Percentiles rank a stretch among this genome's conserved stretches.
Evolutionary conservation across 257 asterid species (phyloP).

Genomic region (Ilex asprella): DNA sequence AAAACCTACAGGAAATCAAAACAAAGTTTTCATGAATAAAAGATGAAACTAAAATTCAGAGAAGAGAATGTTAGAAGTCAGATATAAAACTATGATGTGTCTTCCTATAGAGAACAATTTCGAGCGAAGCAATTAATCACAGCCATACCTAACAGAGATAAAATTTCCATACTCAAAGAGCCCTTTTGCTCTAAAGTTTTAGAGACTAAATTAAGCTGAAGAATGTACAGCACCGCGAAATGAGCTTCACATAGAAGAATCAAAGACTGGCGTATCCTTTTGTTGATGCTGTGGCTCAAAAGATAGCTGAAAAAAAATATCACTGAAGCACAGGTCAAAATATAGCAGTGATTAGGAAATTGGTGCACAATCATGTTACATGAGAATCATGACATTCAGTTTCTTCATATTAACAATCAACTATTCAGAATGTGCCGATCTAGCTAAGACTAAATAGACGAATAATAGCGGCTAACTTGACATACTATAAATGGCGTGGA

Average conservation of each 20-base stretch:
- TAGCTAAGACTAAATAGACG: constrained; percentile 2
- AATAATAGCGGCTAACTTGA: constrained; percentile 13
- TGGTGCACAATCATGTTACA: constrained; percentile 10
- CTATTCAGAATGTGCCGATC: constrained; percentile 2
- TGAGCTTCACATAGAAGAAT: constrained; percentile 94
- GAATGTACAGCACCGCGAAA: constrained; percentile 77
- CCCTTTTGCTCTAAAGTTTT: constrained; percentile 58
- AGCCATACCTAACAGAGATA: constrained; percentile 78
- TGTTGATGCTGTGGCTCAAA: constrained; percentile 65
- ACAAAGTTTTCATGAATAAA: constrained; percentile 8
- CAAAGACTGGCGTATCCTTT: constrained; percentile 74
- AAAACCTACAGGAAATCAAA: constrained; percentile 57
- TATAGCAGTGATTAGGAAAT: constrained; percentile 26
- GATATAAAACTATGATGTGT: constrained; percentile 8
- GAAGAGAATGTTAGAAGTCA: neutral
- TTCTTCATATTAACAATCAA: neutral
- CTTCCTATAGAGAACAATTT: constrained; percentile 7
- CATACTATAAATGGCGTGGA: constrained; percentile 94
- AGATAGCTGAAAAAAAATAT: constrained; percentile 83
- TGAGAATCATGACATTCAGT: constrained; percentile 4
- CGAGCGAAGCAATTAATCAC: constrained; percentile 13
- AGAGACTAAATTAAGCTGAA: constrained; percentile 81
- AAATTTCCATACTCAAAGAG: constrained; percentile 54
- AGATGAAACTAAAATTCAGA: constrained; percentile 1
- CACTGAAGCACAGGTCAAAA: constrained; percentile 56